Percentiles rank a stretch among this genome's conserved stretches.
phyloP scores from a whole-genome alignment of 2,329 filamentous ascomycete species.

The Hypoxylon sp. region DNA sequence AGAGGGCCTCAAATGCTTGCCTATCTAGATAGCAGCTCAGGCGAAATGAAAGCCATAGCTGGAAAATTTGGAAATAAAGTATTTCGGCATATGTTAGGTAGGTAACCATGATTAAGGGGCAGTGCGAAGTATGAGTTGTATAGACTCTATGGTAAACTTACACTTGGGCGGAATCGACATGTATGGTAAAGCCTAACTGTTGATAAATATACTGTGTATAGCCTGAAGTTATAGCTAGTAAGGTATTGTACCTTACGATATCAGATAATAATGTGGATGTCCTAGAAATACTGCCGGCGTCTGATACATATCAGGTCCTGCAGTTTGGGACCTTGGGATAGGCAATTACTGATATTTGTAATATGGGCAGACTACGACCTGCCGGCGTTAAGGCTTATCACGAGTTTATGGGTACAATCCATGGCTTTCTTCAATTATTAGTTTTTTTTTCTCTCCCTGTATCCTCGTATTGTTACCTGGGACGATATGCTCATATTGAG shows the following conservation, averaged over 20 bases:
- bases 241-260: neutral
- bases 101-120: neutral
- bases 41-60: neutral
- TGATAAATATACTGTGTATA: neutral
- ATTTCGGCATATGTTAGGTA: neutral
- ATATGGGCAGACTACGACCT: neutral
- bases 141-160: neutral
- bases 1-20: neutral
- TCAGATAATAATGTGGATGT: neutral
- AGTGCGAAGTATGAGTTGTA: neutral
- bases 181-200: neutral
- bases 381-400: neutral
- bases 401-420: neutral
- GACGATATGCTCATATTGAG: neutral
- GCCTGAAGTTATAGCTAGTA: neutral
- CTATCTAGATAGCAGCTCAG: neutral
- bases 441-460: neutral
- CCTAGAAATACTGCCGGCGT: neutral
- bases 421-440: neutral
- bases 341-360: slow-evolving; percentile 3
- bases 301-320: neutral
- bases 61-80: neutral
- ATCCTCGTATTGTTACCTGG: neutral
- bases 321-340: neutral
- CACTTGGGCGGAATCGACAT: neutral